Evolutionary conservation across 129 eudicot species (phyloP), one percentile per base, ranked within the genome.

Genomic region (Pulicaria dysenterica): DNA sequence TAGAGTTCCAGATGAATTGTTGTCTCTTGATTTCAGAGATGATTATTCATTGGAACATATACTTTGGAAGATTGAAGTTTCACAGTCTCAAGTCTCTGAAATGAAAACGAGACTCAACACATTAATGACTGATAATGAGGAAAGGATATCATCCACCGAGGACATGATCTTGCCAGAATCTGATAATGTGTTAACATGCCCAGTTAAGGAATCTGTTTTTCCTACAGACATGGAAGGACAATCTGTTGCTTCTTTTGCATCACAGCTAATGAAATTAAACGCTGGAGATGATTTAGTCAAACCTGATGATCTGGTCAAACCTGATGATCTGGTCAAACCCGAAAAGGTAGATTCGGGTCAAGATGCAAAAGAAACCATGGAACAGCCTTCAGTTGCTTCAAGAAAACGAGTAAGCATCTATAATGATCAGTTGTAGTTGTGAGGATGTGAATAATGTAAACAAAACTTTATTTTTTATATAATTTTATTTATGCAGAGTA

Each of bases 11-110:
- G 83, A 83, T 64, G 88, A 81, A 13, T 42, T 70, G 34, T 5
- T 67, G 67, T 77, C 80, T 34, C 82, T 83, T 44, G 89, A 79
- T 42, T 79, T 80, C 63, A 73, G 81, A 73, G 88, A 87, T 46
- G 85, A 72, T 65, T 76, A 70, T 73, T 80, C 86, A 19, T 51
- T 84, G 73, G 95, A 89, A 76, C 62, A 82, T 38, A n/a, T 89
- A 36, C 88, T 92, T 54, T 60, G 78, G 72, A 83, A 82, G 79
- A 83, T 92, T 54, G 90, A 79, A 42, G 76, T 56, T 51, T 72
- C 80, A 58, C 84, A 89, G 54, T 70, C 83, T 12, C 90, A 77
- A 57, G 81, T 85, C 42, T 65, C 42, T 55, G 75, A 78, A 62
- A 80, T 92, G 84, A 87, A 75, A 68, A 42, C 58, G 55, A 85